phyloP scores from a whole-genome alignment of 2,329 filamentous ascomycete species.

The Delphinella strobiligena region DNA sequence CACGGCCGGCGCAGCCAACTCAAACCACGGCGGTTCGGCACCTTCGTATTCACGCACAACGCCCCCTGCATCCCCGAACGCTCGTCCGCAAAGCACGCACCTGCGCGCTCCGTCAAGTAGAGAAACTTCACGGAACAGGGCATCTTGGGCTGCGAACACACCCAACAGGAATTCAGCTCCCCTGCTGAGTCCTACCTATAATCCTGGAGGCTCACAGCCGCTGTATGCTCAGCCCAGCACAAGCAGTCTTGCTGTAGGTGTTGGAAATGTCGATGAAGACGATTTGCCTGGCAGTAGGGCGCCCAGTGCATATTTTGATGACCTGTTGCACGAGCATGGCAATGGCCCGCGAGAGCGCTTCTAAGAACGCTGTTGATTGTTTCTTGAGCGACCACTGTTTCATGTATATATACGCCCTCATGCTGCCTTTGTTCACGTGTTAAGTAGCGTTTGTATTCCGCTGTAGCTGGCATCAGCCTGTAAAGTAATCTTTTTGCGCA shows the following conservation, averaged over 20 bases:
- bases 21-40: constrained; percentile 28
- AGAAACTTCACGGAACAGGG: constrained; percentile 8
- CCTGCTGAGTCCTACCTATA: constrained; percentile 1
- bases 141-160: neutral
- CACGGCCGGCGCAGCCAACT: constrained; percentile 28
- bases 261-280: constrained; percentile 27
- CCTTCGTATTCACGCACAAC: constrained; percentile 19
- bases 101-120: constrained; percentile 10
- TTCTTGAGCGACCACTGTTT: too few relatives aligned
- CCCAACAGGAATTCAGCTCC: neutral
- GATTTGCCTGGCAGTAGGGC: constrained; percentile 57
- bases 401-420: too few relatives aligned
- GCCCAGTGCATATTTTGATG: constrained; percentile 81
- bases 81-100: constrained; percentile 10
- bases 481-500: too few relatives aligned
- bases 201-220: constrained; percentile 2
- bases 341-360: constrained; percentile 14
- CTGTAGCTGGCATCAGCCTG: too few relatives aligned
- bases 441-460: too few relatives aligned
- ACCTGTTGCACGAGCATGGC: constrained; percentile 68
- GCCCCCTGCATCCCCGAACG: constrained; percentile 16
- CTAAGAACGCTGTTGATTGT: constrained; percentile 1
- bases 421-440: too few relatives aligned
- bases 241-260: constrained; percentile 21
- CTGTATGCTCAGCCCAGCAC: constrained; percentile 23